phyloP scores from a whole-genome alignment of 2,329 filamentous ascomycete species.

The Alternaria gansuensis region DNA sequence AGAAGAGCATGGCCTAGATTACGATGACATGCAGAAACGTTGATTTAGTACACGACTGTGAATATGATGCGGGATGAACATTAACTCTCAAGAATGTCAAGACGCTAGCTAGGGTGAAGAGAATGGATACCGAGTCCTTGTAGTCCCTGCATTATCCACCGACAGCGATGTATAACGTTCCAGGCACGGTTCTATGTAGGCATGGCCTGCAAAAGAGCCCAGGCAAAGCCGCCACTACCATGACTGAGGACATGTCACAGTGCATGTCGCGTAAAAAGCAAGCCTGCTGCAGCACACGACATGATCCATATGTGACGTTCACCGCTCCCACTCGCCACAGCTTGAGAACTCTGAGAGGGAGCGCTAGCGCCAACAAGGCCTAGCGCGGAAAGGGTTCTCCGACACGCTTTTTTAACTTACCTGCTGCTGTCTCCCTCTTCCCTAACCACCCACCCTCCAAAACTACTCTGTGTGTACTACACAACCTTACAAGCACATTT shows the following conservation, averaged over 20 bases:
- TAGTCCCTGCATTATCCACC: constrained; percentile 8
- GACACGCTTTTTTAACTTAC: constrained; percentile 37
- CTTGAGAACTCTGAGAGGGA: constrained; percentile 17
- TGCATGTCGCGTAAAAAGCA: constrained; percentile 22
- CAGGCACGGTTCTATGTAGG: constrained; percentile 1
- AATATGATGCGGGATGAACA: background rate
- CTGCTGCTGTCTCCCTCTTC: constrained; percentile 32
- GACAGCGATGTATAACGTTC: background rate
- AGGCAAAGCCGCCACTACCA: constrained; percentile 13
- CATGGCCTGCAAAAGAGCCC: constrained; percentile 2
- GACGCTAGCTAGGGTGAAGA: constrained; percentile 5
- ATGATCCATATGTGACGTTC: constrained; percentile 29
- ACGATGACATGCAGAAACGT: constrained; percentile 20
- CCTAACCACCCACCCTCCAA: constrained; percentile 41
- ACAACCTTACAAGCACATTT: constrained; percentile 42
- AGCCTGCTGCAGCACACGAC: constrained; percentile 15
- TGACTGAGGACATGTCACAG: constrained; percentile 13
- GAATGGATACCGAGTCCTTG: background rate
- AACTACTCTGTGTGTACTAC: constrained; percentile 45
- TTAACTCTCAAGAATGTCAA: background rate
- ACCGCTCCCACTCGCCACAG: constrained; percentile 40
- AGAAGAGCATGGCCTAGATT: constrained; percentile 54
- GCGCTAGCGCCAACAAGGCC: constrained; percentile 12
- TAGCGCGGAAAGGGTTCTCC: constrained; percentile 33
- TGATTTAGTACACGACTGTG: constrained; percentile 7